Base-by-base conservation (phyloP, 345 rosid species). In the Salix udensis region DNA sequence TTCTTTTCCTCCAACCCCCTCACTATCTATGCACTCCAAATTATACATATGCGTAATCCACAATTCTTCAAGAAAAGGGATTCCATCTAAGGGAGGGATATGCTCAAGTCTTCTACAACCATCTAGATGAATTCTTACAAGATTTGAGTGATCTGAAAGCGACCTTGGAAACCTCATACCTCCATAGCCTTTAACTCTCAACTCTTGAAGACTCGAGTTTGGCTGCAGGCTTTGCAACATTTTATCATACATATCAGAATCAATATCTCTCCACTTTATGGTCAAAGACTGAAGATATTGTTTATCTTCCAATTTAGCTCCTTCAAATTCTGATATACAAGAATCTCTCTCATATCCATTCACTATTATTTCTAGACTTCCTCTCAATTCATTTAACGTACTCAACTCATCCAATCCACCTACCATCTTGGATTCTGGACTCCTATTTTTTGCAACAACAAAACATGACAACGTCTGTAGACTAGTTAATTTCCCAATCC, bases 1-100 rank as follows among this genome's bases (percentile, higher is more conserved):
- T 97, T 74, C 96, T 87, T 4, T 5, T 83, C 79, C 94, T 85
- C 78, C 97, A 74, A 24, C 91, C 88, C 70, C 62, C 62, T 21
- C 21, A 5, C 15, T 16, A 7, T 55, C 21, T 64, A 64, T 64
- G 36, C 14, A 64, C 19, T 64, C 36, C 36, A 64, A 28, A 64
- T 28, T 15, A 64, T 2, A 1, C 5, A 28, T 23, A 4, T 5
- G 0, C 0, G 0, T 0, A 39, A 39, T 11, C 0, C 1, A 2
- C 19, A 64, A 26, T 18, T 14, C 14, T 28, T 64, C 16, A 26
- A 64, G 37, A 64, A 2, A 64, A 2, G 14, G 67, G 34, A 64
- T 24, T 3, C 31, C 36, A 64, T 64, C 2, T 11, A 64, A 26
- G 7, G 10, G 8, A 11, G 67, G 67, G 18, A 64, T 30, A 26